Conservation (phyloP, 352 stramenopile species). For the Pythium dissotocum region DNA sequence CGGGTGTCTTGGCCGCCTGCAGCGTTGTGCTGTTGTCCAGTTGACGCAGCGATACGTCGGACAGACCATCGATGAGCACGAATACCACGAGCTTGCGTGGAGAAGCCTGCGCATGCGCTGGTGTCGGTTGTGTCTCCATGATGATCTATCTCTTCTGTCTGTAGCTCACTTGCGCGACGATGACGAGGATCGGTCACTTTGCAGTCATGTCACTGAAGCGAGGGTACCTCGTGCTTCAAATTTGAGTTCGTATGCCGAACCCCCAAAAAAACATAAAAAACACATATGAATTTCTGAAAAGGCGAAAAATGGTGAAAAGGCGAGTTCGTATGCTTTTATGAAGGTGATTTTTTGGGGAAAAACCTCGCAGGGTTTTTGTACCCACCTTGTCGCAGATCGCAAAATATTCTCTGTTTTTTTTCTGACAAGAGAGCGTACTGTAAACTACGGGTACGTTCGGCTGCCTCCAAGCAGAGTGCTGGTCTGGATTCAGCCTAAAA, state of each 20-base stretch:
- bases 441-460: background rate
- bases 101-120: background rate
- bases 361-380: background rate
- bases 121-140: background rate
- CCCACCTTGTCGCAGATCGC: background rate
- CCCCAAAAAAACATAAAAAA: no score
- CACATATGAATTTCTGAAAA: no score
- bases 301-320: no score
- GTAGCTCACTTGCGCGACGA: slow-evolving; percentile 6
- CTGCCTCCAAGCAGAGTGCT: slow-evolving; percentile 12
- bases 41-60: slow-evolving; percentile 69
- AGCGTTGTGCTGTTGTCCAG: slow-evolving; percentile 61
- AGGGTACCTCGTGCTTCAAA: background rate
- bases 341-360: background rate
- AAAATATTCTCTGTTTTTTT: background rate
- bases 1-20: slow-evolving; percentile 63
- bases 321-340: background rate
- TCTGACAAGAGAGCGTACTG: background rate
- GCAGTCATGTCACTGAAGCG: background rate
- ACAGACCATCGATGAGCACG: slow-evolving; percentile 86
- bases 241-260: no score
- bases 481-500: slow-evolving; percentile 9
- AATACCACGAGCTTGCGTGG: slow-evolving; percentile 61
- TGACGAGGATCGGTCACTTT: background rate
- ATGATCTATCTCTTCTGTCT: slow-evolving; percentile 5